These are phyloP conservation scores for Pelargonium myrrhifolium DNA, from an alignment of 441 rosid species.

Conservation along the genomic window DNA sequence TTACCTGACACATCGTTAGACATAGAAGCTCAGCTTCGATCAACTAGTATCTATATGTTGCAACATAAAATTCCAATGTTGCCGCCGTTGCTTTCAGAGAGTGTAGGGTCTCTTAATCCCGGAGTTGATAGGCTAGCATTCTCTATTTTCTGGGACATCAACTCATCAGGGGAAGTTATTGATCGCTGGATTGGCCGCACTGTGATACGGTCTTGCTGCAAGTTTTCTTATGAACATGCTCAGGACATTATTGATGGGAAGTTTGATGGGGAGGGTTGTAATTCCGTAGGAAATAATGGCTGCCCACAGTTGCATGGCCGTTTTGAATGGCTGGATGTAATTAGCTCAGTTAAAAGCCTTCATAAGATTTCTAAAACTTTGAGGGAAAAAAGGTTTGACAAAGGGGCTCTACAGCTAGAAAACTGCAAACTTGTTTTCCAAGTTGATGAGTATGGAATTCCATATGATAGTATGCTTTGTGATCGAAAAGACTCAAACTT, in stretches of 20 bases:
- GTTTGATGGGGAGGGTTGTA: slow-evolving; percentile 22
- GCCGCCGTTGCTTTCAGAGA: slow-evolving; percentile 69
- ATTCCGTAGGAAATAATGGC: slow-evolving; percentile 19
- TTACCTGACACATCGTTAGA: slow-evolving; percentile 76
- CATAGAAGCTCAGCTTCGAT: slow-evolving; percentile 65
- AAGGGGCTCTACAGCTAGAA: slow-evolving; percentile 71
- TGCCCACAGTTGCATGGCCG: slow-evolving; percentile 55
- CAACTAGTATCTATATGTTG: slow-evolving; percentile 69
- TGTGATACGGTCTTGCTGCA: slow-evolving; percentile 75
- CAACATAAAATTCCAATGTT: slow-evolving; percentile 61
- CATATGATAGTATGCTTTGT: slow-evolving; percentile 47
- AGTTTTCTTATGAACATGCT: slow-evolving; percentile 75
- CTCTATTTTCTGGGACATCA: slow-evolving; percentile 77
- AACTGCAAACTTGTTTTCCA: slow-evolving; percentile 43
- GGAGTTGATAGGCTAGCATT: slow-evolving; percentile 83
- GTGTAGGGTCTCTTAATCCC: slow-evolving; percentile 69
- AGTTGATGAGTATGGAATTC: slow-evolving; percentile 69
- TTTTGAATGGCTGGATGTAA: slow-evolving; percentile 58
- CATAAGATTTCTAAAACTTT: slow-evolving; percentile 49
- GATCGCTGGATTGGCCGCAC: slow-evolving; percentile 80
- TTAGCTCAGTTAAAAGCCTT: slow-evolving; percentile 51
- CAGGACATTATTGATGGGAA: slow-evolving; percentile 53
- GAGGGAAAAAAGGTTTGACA: slow-evolving; percentile 51
- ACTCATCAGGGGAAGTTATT: slow-evolving; percentile 42
- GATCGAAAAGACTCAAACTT: slow-evolving; percentile 47